Base-by-base conservation (phyloP, 805 yeast species). In the Phaffomyces thermotolerans region DNA sequence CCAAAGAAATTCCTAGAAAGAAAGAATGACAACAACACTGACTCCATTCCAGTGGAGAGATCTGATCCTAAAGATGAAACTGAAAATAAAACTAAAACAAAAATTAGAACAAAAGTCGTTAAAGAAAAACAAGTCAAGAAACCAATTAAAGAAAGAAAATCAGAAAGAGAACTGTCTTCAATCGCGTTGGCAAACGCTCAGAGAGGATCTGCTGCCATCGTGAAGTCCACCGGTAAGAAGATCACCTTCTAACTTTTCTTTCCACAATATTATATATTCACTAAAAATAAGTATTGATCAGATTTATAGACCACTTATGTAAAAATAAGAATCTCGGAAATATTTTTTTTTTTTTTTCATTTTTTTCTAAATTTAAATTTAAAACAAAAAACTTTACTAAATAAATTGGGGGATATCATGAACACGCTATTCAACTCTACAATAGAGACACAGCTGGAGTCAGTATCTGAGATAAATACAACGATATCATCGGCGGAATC, bases 211-310 rank as follows among this genome's bases (percentile, higher is more conserved):
- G 87, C 88, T 17, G 90, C 95, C 6, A 86, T 91, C 59, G 95
- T 89, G 25, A 79, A 86, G 40, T 84, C 96, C 1, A 71, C 81
- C n/a, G 98, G 98, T 62, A 90, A 86, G 66, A 91, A 89, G 62
- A 71, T 75, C 34, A 82, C 52, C 4, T 58, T 58, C 13, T 27
- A 20, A n/a, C n/a, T n/a, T n/a, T n/a, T n/a, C n/a, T n/a, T n/a
- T n/a, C n/a, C n/a, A n/a, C n/a, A n/a, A n/a, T n/a, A n/a, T n/a
- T n/a, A n/a, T n/a, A n/a, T n/a, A n/a, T n/a, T n/a, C n/a, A n/a
- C n/a, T n/a, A n/a, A n/a, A n/a, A n/a, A n/a, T n/a, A n/a, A n/a
- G n/a, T n/a, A n/a, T n/a, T n/a, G n/a, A n/a, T n/a, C n/a, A n/a
- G n/a, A n/a, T n/a, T n/a, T n/a, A n/a, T n/a, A n/a, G n/a, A n/a